Conservation (phyloP, 2,329 filamentous ascomycete genomes). For the Thielaviopsis populi region DNA sequence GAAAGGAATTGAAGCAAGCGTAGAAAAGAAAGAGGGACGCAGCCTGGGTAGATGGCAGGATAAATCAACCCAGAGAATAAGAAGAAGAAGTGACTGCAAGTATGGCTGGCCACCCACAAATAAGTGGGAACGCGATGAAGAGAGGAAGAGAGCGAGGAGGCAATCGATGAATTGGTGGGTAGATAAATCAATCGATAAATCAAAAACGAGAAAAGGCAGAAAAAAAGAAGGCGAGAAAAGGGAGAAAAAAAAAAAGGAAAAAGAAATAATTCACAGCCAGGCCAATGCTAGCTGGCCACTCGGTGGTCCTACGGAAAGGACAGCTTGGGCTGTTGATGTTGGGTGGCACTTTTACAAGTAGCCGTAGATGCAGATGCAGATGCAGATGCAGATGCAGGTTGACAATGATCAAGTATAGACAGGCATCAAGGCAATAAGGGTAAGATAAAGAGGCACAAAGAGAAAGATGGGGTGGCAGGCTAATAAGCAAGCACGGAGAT, state of each 20-base stretch:
- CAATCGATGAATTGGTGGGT: not conserved
- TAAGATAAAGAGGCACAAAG: not conserved
- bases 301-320: not conserved
- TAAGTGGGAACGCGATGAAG: constrained; percentile 4
- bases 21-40: not conserved
- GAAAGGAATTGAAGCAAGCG: not conserved
- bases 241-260: not conserved
- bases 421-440: not conserved
- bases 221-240: not conserved
- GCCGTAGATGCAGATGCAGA: not conserved
- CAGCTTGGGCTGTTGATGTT: constrained; percentile 4
- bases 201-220: not conserved
- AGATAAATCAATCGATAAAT: not conserved
- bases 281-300: not conserved
- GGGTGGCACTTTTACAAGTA: not conserved
- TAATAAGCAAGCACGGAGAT: not conserved
- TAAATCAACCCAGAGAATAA: not conserved
- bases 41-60: not conserved
- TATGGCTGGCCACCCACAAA: constrained; percentile 2
- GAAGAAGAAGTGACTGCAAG: not conserved
- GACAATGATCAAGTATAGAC: not conserved
- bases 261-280: not conserved
- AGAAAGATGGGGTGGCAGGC: not conserved
- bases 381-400: not conserved
- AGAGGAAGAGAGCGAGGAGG: not conserved